A percentile compares a stretch with the other conserved stretches of the same genome.
Evolutionary conservation across 306 rosid species (phyloP).

Genomic region (Hippophae rhamnoides): DNA sequence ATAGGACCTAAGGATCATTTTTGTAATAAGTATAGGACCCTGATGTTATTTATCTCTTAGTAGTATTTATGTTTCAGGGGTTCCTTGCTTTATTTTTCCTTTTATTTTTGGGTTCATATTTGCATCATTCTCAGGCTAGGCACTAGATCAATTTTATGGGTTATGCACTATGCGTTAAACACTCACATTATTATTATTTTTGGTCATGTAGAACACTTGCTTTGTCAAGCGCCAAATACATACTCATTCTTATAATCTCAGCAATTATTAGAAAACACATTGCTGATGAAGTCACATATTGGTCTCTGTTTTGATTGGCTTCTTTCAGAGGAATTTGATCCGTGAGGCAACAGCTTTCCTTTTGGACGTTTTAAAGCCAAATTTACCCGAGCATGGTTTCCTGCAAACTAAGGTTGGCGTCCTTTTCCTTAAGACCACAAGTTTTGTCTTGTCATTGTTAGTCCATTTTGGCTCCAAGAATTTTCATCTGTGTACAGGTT

Average conservation of each 20-base stretch:
- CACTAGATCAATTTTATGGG: no score
- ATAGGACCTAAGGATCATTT: no score
- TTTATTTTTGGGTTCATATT: not conserved
- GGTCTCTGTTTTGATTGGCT: slow-evolving; percentile 10
- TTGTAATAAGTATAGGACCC: no score
- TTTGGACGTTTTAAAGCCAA: slow-evolving; percentile 92
- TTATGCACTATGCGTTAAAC: no score
- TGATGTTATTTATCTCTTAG: no score
- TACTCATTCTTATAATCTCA: not conserved
- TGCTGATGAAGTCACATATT: not conserved
- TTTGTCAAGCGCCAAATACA: not conserved
- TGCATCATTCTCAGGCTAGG: no score
- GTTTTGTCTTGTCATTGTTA: not conserved
- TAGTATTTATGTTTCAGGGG: not conserved
- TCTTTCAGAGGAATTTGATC: slow-evolving; percentile 78
- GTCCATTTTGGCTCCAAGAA: slow-evolving; percentile 19
- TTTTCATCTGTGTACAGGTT: slow-evolving; percentile 42
- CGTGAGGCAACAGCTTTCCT: slow-evolving; percentile 98
- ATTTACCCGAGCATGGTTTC: slow-evolving; percentile 83
- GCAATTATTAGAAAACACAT: no score
- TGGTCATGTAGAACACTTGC: no score
- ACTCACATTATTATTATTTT: no score
- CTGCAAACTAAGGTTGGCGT: slow-evolving; percentile 82
- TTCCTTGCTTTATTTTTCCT: not conserved
- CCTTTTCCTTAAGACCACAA: slow-evolving; percentile 10